Conservation (phyloP, 768 basidiomycete genomes). For the Lentinula aciculospora region DNA sequence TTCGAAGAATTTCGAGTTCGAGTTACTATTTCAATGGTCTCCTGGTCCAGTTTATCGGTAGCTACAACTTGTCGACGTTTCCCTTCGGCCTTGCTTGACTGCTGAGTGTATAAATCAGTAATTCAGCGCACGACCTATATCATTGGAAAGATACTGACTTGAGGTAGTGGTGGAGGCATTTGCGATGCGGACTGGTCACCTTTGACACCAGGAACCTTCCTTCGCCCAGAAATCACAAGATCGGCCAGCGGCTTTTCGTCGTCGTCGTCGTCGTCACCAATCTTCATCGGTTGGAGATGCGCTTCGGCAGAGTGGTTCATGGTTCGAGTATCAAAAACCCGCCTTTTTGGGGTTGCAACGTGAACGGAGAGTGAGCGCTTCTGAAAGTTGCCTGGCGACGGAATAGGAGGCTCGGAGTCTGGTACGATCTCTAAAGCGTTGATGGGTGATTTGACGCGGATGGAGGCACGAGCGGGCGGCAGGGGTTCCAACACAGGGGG, state of each 20-base stretch:
- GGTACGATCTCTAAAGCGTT: neutral
- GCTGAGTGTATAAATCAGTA: neutral
- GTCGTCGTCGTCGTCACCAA: constrained; percentile 2
- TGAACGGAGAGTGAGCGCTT: neutral
- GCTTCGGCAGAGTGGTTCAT: neutral
- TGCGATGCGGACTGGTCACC: neutral
- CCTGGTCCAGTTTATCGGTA: neutral
- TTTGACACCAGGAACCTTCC: neutral
- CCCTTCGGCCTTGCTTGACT: neutral
- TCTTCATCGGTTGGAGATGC: neutral
- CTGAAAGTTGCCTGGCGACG: neutral
- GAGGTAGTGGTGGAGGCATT: neutral
- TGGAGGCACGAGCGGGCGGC: neutral
- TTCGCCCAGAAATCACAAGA: neutral
- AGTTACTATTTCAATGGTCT: neutral
- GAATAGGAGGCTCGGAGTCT: constrained; percentile 5
- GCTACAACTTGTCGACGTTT: neutral
- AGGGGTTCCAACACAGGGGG: neutral
- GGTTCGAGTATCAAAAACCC: neutral
- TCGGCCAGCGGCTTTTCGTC: neutral
- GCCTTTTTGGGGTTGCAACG: neutral
- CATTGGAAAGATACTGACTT: neutral
- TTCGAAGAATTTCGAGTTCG: neutral
- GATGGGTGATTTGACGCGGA: neutral
- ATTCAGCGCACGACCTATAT: neutral